Percentiles rank a stretch among this genome's conserved stretches.
Evolutionary conservation across 75 land plant species (phyloP).

Genomic region (Cunninghamia lanceolata): DNA sequence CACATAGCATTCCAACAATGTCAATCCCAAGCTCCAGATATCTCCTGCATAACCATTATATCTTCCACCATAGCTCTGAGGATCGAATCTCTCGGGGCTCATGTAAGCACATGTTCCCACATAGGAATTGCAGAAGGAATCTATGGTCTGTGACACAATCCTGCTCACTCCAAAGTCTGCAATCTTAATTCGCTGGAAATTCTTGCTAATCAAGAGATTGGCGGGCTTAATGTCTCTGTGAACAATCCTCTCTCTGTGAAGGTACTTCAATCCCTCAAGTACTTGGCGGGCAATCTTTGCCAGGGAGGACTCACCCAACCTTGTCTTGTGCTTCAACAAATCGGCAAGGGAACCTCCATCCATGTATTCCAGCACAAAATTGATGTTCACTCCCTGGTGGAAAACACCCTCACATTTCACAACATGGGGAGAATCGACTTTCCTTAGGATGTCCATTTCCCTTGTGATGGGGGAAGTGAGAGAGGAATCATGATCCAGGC

Average conservation of each 20-base stretch:
- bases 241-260: slow-evolving; percentile 55
- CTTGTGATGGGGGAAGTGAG: slow-evolving; percentile 36
- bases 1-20: slow-evolving; percentile 50
- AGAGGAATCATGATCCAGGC: slow-evolving; percentile 19
- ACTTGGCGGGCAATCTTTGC: slow-evolving; percentile 33
- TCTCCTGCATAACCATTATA: slow-evolving; percentile 15
- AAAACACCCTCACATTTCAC: no score
- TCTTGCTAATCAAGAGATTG: slow-evolving; percentile 6
- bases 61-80: no score
- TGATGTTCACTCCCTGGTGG: no score
- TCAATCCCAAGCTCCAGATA: slow-evolving; percentile 72
- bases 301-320: slow-evolving; percentile 27
- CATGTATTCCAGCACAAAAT: no score
- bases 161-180: no score
- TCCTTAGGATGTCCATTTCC: slow-evolving; percentile 49
- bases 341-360: no score
- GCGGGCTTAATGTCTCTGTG: slow-evolving; percentile 79
- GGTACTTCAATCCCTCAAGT: slow-evolving; percentile 16
- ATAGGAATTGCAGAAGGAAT: no score
- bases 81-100: no score
- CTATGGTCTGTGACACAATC: no score
- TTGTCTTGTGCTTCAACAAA: neutral
- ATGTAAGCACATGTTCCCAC: no score
- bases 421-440: no score
- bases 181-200: no score